A percentile compares a stretch with the other conserved stretches of the same genome.
Evolutionary conservation across 129 eudicot species (phyloP).

Genomic region (Flaveria ramosissima): DNA sequence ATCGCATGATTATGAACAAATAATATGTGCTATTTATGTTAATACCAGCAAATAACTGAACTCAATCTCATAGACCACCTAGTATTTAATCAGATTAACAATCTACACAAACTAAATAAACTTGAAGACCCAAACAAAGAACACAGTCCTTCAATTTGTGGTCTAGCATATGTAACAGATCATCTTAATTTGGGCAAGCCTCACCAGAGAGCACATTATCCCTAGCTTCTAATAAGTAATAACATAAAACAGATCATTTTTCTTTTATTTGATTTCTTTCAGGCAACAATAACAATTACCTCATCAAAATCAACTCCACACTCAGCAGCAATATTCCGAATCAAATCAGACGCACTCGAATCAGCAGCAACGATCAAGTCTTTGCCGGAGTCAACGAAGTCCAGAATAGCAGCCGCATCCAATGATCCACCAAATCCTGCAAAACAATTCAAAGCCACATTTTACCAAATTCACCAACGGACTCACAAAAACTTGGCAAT

Average conservation of each 20-base stretch:
- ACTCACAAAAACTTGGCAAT: neutral
- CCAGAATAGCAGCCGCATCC: constrained; percentile 63
- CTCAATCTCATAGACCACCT: constrained; percentile 17
- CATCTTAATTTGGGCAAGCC: too few relatives aligned
- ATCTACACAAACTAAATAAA: neutral
- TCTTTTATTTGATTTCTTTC: too few relatives aligned
- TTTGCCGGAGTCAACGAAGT: constrained; percentile 82
- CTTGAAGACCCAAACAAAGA: neutral
- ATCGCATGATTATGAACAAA: neutral
- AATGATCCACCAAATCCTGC: constrained; percentile 79
- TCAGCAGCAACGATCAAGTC: constrained; percentile 89
- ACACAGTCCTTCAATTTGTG: too few relatives aligned
- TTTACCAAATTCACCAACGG: constrained; percentile 30
- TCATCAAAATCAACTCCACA: constrained; percentile 92
- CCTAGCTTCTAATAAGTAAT: too few relatives aligned
- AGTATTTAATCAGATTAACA: neutral
- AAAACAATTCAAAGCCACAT: constrained; percentile 19
- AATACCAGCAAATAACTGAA: constrained; percentile 3
- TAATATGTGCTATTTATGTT: neutral
- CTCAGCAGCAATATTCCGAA: constrained; percentile 81
- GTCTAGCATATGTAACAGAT: too few relatives aligned
- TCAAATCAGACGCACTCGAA: constrained; percentile 83
- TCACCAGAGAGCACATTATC: too few relatives aligned
- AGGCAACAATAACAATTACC: constrained; percentile 27
- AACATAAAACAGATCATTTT: too few relatives aligned